A percentile compares a stretch with the other conserved stretches of the same genome.
These are phyloP conservation scores for Alternaria gansuensis DNA, from an alignment of 2,329 filamentous ascomycete genomes.

Conservation along the genomic window DNA sequence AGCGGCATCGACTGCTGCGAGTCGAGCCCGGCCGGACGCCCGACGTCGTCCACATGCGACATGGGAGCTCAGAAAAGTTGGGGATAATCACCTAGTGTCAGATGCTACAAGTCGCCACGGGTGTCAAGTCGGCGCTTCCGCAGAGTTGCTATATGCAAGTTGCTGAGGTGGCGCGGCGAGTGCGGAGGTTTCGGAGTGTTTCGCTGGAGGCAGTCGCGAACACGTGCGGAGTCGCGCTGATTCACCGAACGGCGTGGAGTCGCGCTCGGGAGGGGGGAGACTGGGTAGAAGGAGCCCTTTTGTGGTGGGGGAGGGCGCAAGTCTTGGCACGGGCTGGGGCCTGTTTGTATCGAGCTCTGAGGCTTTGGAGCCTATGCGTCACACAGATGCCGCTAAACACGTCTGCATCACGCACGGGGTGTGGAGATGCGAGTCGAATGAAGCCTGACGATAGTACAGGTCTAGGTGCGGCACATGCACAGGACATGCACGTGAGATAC, in stretches of 20 bases:
- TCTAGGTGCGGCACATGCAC: slow-evolving; percentile 2
- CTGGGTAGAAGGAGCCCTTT: slow-evolving; percentile 40
- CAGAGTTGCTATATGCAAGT: slow-evolving; percentile 49
- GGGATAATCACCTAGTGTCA: slow-evolving; percentile 53
- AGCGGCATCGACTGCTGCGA: slow-evolving; percentile 30
- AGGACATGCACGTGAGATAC: slow-evolving; percentile 12
- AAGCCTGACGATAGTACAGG: not conserved
- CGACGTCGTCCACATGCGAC: slow-evolving; percentile 38
- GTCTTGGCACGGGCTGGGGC: slow-evolving; percentile 31
- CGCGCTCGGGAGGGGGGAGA: slow-evolving; percentile 38
- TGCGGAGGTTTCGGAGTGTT: slow-evolving; percentile 43
- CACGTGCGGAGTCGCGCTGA: slow-evolving; percentile 36
- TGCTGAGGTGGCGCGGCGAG: slow-evolving; percentile 45
- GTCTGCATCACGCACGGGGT: slow-evolving; percentile 6
- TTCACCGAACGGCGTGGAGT: slow-evolving; percentile 35
- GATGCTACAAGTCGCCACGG: slow-evolving; percentile 52
- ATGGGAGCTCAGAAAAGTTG: slow-evolving; percentile 35
- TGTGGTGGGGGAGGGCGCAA: slow-evolving; percentile 36
- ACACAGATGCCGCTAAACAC: slow-evolving; percentile 7
- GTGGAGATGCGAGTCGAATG: not conserved
- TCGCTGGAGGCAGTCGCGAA: slow-evolving; percentile 31
- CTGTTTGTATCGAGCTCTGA: slow-evolving; percentile 20
- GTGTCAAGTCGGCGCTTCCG: slow-evolving; percentile 52
- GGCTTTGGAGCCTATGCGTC: slow-evolving; percentile 10
- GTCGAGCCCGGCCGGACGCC: slow-evolving; percentile 31